phyloP scores from a whole-genome alignment of 2,329 filamentous ascomycete genomes.

The Lachnellula occidentalis region DNA sequence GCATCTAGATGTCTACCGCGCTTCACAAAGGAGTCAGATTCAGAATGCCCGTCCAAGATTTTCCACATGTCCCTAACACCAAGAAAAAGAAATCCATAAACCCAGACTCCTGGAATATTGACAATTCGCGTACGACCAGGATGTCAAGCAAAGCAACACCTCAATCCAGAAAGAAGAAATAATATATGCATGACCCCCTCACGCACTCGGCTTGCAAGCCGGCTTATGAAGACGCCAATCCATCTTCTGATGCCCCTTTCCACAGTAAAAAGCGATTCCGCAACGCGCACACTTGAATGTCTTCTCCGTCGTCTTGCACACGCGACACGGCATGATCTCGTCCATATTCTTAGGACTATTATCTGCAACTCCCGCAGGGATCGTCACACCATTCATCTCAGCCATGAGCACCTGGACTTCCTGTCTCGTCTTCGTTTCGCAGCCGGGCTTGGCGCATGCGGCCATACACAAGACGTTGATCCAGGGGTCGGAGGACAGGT shows the following conservation, averaged over 20 bases:
- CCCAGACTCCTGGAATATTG: too few species aligned
- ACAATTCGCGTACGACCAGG: too few species aligned
- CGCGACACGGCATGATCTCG: background rate
- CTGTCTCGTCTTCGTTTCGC: background rate
- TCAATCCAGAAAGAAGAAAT: too few species aligned
- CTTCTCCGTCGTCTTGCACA: background rate
- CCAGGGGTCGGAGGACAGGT: background rate
- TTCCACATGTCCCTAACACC: too few species aligned
- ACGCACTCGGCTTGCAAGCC: background rate
- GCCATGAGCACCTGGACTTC: background rate
- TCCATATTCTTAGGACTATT: background rate
- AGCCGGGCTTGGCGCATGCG: background rate
- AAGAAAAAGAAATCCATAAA: too few species aligned
- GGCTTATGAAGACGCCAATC: background rate
- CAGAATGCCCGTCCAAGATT: too few species aligned
- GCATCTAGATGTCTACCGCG: too few species aligned
- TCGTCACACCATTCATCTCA: background rate
- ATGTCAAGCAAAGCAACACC: too few species aligned
- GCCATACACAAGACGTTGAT: background rate
- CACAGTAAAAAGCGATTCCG: background rate
- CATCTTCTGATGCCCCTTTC: background rate
- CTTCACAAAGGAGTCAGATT: too few species aligned
- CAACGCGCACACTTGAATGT: background rate
- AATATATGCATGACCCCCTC: too few species aligned
- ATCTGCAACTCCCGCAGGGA: too few species aligned